Percentiles rank a stretch among this genome's conserved stretches.
phyloP scores from a whole-genome alignment of 345 rosid species.

The Odontarrhena argentea region DNA sequence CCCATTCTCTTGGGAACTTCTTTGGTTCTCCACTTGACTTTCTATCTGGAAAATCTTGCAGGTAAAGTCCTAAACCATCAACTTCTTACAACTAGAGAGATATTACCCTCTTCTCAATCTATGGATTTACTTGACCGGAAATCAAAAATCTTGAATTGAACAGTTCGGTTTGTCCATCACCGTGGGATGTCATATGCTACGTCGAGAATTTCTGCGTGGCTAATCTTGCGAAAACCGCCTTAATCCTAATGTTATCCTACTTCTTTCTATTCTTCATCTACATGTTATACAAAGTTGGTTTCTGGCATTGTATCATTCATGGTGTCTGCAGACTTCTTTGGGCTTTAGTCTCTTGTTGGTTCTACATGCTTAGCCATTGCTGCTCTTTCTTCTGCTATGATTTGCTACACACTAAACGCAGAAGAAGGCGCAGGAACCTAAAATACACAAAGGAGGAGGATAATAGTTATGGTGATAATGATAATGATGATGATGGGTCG shows the following conservation, averaged over 20 bases:
- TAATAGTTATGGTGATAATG: conserved; percentile 2
- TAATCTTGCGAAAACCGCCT: conserved; percentile 51
- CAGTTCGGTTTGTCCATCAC: conserved; percentile 52
- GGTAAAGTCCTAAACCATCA: conserved; percentile 39
- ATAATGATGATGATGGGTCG: conserved; percentile 27
- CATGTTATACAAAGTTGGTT: conserved; percentile 50
- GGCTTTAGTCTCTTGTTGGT: conserved; percentile 49
- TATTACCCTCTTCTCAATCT: neutral
- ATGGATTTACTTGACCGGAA: neutral
- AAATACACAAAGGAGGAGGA: conserved; percentile 28
- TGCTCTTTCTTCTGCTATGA: conserved; percentile 45
- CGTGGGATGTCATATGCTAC: conserved; percentile 61
- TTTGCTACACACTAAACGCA: conserved; percentile 38
- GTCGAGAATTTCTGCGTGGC: conserved; percentile 59
- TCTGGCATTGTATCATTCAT: conserved; percentile 50
- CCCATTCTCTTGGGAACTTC: conserved; percentile 42
- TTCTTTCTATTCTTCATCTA: conserved; percentile 51
- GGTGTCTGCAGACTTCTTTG: conserved; percentile 49
- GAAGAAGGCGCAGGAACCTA: conserved; percentile 13
- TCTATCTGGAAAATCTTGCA: conserved; percentile 61
- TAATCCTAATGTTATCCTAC: conserved; percentile 41
- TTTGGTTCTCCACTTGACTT: conserved; percentile 57
- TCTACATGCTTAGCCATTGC: conserved; percentile 43
- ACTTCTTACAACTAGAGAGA: neutral
- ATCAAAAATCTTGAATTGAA: neutral